A percentile compares a stretch with the other conserved stretches of the same genome.
Conservation (phyloP, 2,329 filamentous ascomycete genomes). For the Diplodia scrobiculata region DNA sequence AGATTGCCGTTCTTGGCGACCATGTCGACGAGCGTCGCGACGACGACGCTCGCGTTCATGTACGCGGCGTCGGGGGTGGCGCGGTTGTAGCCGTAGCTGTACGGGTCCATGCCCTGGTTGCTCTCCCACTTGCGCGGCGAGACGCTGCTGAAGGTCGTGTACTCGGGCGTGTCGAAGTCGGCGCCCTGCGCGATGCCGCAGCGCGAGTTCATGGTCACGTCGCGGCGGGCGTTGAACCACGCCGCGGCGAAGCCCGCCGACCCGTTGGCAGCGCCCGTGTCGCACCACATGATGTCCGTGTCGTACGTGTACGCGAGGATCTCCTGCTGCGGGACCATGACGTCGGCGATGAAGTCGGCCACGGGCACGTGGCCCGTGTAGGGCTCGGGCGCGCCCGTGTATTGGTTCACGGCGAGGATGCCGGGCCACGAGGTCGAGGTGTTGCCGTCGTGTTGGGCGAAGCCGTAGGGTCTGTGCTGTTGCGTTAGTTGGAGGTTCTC, state of each 20-base stretch:
- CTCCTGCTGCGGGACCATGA: constrained; percentile 51
- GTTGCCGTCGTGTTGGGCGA: constrained; percentile 34
- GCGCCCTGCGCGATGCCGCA: constrained; percentile 55
- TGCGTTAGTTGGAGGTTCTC: background rate
- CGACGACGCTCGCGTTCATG: constrained; percentile 56
- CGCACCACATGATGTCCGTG: constrained; percentile 54
- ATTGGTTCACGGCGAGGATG: constrained; percentile 50
- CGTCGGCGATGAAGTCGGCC: constrained; percentile 47
- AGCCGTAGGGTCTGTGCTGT: constrained; percentile 38
- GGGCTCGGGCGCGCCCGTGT: constrained; percentile 47
- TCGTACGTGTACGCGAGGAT: constrained; percentile 45
- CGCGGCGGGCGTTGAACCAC: constrained; percentile 52
- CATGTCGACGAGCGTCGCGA: constrained; percentile 56
- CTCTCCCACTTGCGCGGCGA: constrained; percentile 62
- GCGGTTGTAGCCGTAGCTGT: constrained; percentile 61
- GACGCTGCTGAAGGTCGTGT: constrained; percentile 53
- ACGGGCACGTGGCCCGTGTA: constrained; percentile 52
- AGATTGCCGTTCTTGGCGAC: constrained; percentile 61
- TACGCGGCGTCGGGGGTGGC: constrained; percentile 55
- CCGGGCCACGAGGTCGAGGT: constrained; percentile 46
- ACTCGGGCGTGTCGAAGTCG: constrained; percentile 65
- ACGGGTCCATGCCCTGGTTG: constrained; percentile 63
- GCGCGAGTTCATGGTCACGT: constrained; percentile 60
- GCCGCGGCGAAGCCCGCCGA: constrained; percentile 48
- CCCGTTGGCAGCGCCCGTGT: constrained; percentile 50